Conservation (phyloP, 1,284 basidiomycete genomes). For the Cryptococcus sp. region DNA sequence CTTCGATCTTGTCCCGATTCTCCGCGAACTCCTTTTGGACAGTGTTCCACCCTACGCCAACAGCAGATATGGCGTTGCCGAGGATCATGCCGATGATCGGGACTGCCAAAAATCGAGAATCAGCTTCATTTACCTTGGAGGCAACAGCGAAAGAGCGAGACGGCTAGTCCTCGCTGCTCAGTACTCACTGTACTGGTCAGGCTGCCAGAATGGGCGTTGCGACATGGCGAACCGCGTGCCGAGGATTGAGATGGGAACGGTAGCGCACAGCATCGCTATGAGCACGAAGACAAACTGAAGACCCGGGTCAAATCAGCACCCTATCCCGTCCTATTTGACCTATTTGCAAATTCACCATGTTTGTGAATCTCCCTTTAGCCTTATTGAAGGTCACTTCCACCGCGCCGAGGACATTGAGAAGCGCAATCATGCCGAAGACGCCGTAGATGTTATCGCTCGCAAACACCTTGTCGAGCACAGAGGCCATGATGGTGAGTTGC, state of each 20-base stretch:
- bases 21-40: conserved; percentile 57
- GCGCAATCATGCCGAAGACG: conserved; percentile 67
- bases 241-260: conserved; percentile 75
- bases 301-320: background rate
- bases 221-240: conserved; percentile 77
- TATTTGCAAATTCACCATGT: conserved; percentile 62
- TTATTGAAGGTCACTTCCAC: conserved; percentile 65
- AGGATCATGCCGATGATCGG: conserved; percentile 86
- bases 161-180: too few relatives aligned
- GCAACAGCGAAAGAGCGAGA: too few relatives aligned
- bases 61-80: conserved; percentile 72
- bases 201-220: conserved; percentile 74
- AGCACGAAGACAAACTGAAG: conserved; percentile 70
- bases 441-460: conserved; percentile 70
- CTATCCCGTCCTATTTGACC: background rate
- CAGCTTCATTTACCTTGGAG: background rate
- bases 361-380: conserved; percentile 67
- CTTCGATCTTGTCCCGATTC: conserved; percentile 78
- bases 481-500: conserved; percentile 71
- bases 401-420: conserved; percentile 71
- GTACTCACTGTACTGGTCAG: conserved; percentile 71
- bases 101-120: conserved; percentile 55
- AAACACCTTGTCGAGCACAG: conserved; percentile 72
- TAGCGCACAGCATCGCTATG: conserved; percentile 68
- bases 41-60: conserved; percentile 65